Evolutionary conservation across 2,329 filamentous ascomycete species (phyloP), one percentile per base, ranked within the genome.

Genomic region (Amylocarpus encephaloides): DNA sequence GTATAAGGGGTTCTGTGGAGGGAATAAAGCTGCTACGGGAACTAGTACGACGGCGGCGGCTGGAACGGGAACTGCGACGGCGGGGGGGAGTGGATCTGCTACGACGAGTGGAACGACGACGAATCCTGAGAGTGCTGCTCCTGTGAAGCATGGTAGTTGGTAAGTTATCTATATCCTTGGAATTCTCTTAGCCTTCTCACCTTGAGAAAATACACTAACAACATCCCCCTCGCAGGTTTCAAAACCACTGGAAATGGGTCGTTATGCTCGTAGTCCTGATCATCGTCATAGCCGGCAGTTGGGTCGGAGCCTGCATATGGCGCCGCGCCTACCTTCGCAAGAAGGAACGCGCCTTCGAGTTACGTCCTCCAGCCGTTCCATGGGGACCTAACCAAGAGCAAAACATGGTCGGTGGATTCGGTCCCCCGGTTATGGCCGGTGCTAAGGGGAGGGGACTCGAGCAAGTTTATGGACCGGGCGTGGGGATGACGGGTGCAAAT

Each of bases 211-310:
- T 26, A n/a, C 30, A 30, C 41, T 57, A 54, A 49, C 44, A 29
- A 40, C 16, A 15, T 32, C 33, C 18, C 22, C 39, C 3, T 33
- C 30, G 40, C 54, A 88, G 86, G 85, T 70, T 87, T 44, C 74
- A 77, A 6, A 75, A 72, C 26, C 87, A 92, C 67, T 88, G 80
- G 73, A 77, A 82, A 71, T 95, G 88, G 88, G 79, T 94, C 41
- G 75, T 92, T 55, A 88, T 93, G 76, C 74, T 93, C 47, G 82
- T 89, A 57, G 72, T 92, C 54, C 75, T 94, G 26, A 76, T 84
- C 39, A 72, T 92, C 52, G 83, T 74, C 47, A 86, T 94, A 54
- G 70, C 76, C 12, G 73, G 74, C 50, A 78, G 88, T 61, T 86
- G 84, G 74, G 69, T 85, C 35, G 74, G 79, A 15, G 85, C 83